phyloP scores from a whole-genome alignment of 2,329 filamentous ascomycete species.

The Trichoderma sp. region DNA sequence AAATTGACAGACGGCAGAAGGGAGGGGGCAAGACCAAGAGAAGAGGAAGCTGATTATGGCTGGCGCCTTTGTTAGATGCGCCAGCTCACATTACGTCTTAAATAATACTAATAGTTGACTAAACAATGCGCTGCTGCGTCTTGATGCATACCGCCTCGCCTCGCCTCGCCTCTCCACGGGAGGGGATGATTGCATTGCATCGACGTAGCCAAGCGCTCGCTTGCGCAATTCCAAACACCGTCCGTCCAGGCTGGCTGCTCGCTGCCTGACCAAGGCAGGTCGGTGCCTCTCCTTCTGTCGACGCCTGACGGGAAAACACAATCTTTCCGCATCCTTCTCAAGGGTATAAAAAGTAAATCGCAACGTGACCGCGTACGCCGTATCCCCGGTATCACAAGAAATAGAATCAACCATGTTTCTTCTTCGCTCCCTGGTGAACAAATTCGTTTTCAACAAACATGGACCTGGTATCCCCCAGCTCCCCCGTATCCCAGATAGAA shows the following conservation, averaged over 20 bases:
- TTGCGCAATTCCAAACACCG: not conserved
- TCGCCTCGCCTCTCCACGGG: not conserved
- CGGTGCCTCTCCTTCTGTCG: slow-evolving; percentile 1
- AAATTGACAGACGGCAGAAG: slow-evolving; percentile 18
- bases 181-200: slow-evolving; percentile 12
- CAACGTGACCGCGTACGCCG: slow-evolving; percentile 1
- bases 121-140: slow-evolving; percentile 8
- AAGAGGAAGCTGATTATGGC: not conserved
- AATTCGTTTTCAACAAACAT: not conserved
- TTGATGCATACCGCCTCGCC: slow-evolving; percentile 12
- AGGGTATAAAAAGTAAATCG: slow-evolving; percentile 5
- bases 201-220: not conserved
- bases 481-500: not conserved
- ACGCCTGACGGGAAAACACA: not conserved
- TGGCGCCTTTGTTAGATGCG: slow-evolving; percentile 2
- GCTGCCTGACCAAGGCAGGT: not conserved
- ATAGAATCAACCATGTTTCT: not conserved
- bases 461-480: not conserved
- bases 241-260: not conserved
- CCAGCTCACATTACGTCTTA: slow-evolving; percentile 20
- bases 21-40: not conserved
- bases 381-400: not conserved
- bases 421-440: not conserved
- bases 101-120: slow-evolving; percentile 16
- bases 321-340: not conserved